A percentile compares a stretch with the other conserved stretches of the same genome.
Evolutionary conservation across 768 basidiomycete species (phyloP).

Genomic region (Hygrophorus russula): DNA sequence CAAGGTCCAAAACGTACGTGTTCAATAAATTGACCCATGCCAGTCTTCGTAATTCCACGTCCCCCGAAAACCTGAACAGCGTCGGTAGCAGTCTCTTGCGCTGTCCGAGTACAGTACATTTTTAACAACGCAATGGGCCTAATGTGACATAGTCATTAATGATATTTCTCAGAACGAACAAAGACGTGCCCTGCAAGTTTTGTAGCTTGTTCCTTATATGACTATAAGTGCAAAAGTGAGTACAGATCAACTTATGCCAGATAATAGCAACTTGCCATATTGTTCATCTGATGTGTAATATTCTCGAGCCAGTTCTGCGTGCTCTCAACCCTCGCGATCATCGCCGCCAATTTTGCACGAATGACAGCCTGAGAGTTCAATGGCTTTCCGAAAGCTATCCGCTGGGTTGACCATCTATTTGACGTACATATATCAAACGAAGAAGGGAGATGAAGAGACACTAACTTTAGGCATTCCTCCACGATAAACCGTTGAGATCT

Average conservation of each 20-base stretch:
- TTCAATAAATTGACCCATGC: conserved; percentile 61
- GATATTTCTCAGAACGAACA: neutral
- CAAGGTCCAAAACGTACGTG: conserved; percentile 28
- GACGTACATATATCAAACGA: conserved; percentile 4
- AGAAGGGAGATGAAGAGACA: conserved; percentile 2
- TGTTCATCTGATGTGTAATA: conserved; percentile 78
- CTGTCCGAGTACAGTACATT: conserved; percentile 50
- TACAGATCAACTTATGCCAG: neutral
- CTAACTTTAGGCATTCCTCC: conserved; percentile 43
- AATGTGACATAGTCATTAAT: conserved; percentile 3
- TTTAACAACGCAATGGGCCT: conserved; percentile 65
- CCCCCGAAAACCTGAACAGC: conserved; percentile 82
- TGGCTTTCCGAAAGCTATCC: conserved; percentile 86
- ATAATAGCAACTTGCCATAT: conserved; percentile 38
- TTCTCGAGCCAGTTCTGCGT: conserved; percentile 77
- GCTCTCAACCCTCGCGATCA: conserved; percentile 57
- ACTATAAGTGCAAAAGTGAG: conserved; percentile 17
- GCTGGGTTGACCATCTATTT: conserved; percentile 70
- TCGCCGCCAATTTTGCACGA: conserved; percentile 75
- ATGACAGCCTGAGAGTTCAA: conserved; percentile 80
- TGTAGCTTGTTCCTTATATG: conserved; percentile 65
- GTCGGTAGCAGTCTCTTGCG: conserved; percentile 52
- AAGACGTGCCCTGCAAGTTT: conserved; percentile 57
- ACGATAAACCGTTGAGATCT: conserved; percentile 51
- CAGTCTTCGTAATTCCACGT: conserved; percentile 75